phyloP scores from a whole-genome alignment of 768 basidiomycete species.

The Pisolithus sp. region DNA sequence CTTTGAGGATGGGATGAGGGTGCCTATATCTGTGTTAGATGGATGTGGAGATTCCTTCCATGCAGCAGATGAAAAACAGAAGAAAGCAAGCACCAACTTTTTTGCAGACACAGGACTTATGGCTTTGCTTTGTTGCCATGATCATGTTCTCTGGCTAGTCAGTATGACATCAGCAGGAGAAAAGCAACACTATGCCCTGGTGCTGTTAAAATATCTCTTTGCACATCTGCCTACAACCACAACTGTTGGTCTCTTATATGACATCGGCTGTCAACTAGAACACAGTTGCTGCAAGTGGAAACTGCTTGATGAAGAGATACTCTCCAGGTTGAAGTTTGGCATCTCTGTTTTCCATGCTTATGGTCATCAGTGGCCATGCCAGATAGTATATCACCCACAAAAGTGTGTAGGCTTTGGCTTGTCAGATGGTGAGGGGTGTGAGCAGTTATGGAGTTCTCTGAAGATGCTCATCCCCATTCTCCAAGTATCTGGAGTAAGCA shows the following conservation, averaged over 20 bases:
- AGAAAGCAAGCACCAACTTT: constrained; percentile 14
- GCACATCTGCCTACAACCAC: too few relatives aligned
- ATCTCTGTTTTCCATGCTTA: constrained; percentile 31
- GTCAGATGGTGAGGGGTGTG: constrained; percentile 31
- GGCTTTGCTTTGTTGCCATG: constrained; percentile 13
- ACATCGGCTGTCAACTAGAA: too few relatives aligned
- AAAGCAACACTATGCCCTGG: too few relatives aligned
- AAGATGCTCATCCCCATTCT: constrained; percentile 15
- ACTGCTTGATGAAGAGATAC: too few relatives aligned
- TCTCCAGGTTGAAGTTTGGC: too few relatives aligned
- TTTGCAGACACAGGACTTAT: constrained; percentile 14
- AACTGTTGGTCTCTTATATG: too few relatives aligned
- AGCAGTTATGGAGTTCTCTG: constrained; percentile 28
- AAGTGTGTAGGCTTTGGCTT: constrained; percentile 25
- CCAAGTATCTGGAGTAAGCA: constrained; percentile 14
- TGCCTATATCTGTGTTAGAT: constrained; percentile 27
- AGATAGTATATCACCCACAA: constrained; percentile 30
- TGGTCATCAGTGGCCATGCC: constrained; percentile 31
- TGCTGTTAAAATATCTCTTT: background rate
- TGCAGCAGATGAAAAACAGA: constrained; percentile 8
- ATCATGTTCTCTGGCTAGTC: constrained; percentile 12
- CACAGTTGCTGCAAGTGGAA: too few relatives aligned
- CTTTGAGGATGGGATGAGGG: constrained; percentile 17
- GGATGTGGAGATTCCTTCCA: constrained; percentile 28
- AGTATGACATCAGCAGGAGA: too few relatives aligned